These are phyloP conservation scores for Ustulina deusta DNA, from an alignment of 2,329 filamentous ascomycete genomes.

Conservation along the genomic window DNA sequence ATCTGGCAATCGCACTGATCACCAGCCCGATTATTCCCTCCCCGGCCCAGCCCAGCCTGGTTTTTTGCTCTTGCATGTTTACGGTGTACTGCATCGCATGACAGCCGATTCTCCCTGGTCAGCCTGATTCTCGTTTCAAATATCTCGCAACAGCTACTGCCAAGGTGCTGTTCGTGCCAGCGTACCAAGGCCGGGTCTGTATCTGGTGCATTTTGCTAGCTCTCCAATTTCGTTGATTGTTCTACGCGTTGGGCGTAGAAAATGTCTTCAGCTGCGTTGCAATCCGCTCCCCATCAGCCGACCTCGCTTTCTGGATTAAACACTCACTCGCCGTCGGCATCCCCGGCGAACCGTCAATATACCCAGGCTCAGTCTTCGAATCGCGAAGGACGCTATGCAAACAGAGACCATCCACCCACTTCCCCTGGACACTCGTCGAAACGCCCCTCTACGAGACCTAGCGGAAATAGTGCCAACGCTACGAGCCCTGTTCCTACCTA, in stretches of 20 bases:
- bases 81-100: conserved; percentile 31
- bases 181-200: conserved; percentile 3
- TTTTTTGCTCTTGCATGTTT: conserved; percentile 30
- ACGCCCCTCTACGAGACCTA: conserved; percentile 66
- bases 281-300: conserved; percentile 68
- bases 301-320: conserved; percentile 59
- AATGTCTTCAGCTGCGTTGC: conserved; percentile 74
- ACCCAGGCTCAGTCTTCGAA: conserved; percentile 64
- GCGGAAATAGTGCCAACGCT: conserved; percentile 61
- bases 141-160: conserved; percentile 18
- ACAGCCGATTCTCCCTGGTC: conserved; percentile 25
- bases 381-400: conserved; percentile 69
- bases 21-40: conserved; percentile 27
- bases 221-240: conserved; percentile 19
- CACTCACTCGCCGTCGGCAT: conserved; percentile 61
- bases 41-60: conserved; percentile 5
- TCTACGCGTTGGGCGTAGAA: conserved; percentile 55
- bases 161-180: conserved; percentile 17
- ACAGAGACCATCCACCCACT: conserved; percentile 59
- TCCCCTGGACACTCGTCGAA: conserved; percentile 65
- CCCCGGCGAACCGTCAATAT: conserved; percentile 65
- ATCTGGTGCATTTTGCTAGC: conserved; percentile 24
- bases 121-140: conserved; percentile 24
- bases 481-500: conserved; percentile 46
- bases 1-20: conserved; percentile 30